Conservation (phyloP, 805 yeast species). For the Vanderwaltozyma yarrowii region DNA sequence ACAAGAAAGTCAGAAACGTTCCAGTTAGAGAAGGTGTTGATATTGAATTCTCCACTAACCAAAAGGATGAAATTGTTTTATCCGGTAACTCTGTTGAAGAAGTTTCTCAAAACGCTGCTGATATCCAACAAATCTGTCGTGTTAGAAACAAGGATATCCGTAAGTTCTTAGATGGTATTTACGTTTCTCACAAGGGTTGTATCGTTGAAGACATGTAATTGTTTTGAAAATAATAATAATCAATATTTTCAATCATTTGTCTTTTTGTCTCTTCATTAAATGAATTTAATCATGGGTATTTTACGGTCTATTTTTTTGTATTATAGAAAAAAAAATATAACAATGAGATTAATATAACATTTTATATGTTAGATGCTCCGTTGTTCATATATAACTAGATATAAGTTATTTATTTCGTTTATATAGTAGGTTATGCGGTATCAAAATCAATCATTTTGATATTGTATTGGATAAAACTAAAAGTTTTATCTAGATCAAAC, state of each 20-base stretch:
- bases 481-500: conserved; percentile 3
- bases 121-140: conserved; percentile 94
- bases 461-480: background rate
- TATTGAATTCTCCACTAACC: conserved; percentile 70
- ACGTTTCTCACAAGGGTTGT: conserved; percentile 92
- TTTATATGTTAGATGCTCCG: background rate
- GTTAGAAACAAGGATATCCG: conserved; percentile 99
- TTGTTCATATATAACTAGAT: no score
- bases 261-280: conserved; percentile 54
- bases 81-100: conserved; percentile 58
- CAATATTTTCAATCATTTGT: no score
- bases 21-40: conserved; percentile 83
- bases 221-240: no score
- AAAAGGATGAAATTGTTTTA: conserved; percentile 91
- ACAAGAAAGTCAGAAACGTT: conserved; percentile 90
- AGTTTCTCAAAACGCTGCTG: conserved; percentile 98
- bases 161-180: conserved; percentile 99
- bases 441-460: background rate
- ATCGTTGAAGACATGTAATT: conserved; percentile 60
- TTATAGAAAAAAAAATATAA: no score
- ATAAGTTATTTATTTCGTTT: background rate
- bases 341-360: no score
- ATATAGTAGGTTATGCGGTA: background rate
- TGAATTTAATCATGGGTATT: conserved; percentile 39
- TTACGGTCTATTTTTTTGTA: no score